phyloP scores from a whole-genome alignment of 106 monocot genomes.

The Dendrobium catenatum region DNA sequence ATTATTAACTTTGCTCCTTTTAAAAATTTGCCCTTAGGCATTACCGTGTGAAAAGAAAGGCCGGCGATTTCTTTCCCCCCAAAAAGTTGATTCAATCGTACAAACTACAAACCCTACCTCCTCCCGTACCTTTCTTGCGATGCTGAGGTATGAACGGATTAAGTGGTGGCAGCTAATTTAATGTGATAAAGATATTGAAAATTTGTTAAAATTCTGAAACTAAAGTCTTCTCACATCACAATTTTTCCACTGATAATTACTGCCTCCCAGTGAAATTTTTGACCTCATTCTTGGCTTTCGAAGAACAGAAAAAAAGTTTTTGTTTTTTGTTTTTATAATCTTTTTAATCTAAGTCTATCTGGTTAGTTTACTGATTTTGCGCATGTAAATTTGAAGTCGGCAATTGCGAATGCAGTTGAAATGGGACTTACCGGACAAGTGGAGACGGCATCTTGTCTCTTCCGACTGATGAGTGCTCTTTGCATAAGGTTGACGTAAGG shows the following conservation, averaged over 20 bases:
- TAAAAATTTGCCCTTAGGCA: no score
- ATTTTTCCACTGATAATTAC: neutral
- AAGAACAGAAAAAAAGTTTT: neutral
- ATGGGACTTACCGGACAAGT: no score
- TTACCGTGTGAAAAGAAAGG: neutral
- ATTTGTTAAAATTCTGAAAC: no score
- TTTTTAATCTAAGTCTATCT: neutral
- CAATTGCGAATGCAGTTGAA: neutral
- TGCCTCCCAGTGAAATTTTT: neutral
- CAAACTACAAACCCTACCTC: no score
- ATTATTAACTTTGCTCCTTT: no score
- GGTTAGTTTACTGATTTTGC: neutral
- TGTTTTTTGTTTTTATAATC: neutral
- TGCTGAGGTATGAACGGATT: no score
- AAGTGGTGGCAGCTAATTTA: no score
- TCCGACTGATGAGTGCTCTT: neutral
- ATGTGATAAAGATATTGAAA: no score
- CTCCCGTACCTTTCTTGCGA: no score
- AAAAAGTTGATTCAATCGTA: no score
- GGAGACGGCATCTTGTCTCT: neutral
- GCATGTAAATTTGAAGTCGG: conserved; percentile 1
- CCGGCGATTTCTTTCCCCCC: neutral
- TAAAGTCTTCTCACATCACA: no score
- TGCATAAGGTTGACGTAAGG: neutral
- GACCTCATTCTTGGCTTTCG: neutral